Evolutionary conservation across 176 grass and related monocot genomes (phyloP).

Genomic region (Triticum timopheevii): DNA sequence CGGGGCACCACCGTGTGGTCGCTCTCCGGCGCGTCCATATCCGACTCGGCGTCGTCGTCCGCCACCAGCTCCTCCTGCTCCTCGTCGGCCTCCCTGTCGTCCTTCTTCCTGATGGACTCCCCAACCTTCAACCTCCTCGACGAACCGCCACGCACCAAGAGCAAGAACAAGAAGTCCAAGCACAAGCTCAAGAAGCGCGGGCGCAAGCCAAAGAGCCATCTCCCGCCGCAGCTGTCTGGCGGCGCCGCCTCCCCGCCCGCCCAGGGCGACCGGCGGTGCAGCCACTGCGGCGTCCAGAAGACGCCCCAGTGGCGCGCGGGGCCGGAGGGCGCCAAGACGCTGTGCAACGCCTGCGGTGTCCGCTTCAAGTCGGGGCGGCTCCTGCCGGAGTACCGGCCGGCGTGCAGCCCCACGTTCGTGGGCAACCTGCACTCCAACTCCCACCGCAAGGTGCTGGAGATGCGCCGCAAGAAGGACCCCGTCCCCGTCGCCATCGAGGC

Average conservation of each 20-base stretch:
- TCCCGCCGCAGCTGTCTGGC: not conserved
- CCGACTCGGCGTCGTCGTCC: conserved; percentile 44
- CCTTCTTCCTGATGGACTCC: conserved; percentile 35
- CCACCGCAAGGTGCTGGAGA: conserved; percentile 92
- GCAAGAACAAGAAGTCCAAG: conserved; percentile 32
- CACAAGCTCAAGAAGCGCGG: conserved; percentile 79
- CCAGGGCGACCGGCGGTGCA: conserved; percentile 68
- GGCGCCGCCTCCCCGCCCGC: not conserved
- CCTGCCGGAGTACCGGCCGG: conserved; percentile 88
- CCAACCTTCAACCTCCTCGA: not conserved
- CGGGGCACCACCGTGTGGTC: conserved; percentile 51
- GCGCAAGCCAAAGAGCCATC: conserved; percentile 72
- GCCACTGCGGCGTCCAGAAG: conserved; percentile 90
- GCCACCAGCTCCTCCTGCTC: conserved; percentile 51
- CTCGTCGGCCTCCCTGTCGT: conserved; percentile 57
- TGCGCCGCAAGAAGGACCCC: conserved; percentile 75
- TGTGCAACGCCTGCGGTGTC: conserved; percentile 95
- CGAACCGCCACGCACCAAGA: not conserved
- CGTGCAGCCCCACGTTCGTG: conserved; percentile 88
- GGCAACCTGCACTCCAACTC: conserved; percentile 80
- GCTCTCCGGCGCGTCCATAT: conserved; percentile 49
- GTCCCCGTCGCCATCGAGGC: not conserved
- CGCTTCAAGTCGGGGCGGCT: conserved; percentile 88
- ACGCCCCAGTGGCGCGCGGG: conserved; percentile 94
- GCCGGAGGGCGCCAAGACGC: conserved; percentile 84